Evolutionary conservation across 1,284 basidiomycete genomes (phyloP).

Genomic region (Austropuccinia psidii): DNA sequence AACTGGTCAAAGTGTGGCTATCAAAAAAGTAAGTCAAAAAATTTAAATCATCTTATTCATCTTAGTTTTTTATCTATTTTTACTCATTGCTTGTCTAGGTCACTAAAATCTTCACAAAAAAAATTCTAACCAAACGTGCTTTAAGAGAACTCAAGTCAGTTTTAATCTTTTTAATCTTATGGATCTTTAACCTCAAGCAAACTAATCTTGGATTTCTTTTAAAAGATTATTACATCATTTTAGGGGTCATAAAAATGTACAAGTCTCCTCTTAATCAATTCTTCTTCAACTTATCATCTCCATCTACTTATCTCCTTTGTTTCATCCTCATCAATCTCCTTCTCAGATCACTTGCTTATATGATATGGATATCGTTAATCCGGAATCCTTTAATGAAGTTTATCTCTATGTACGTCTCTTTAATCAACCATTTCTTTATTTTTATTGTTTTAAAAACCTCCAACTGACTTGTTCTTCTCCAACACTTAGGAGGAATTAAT

Average conservation of each 20-base stretch:
- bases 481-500: slow-evolving; percentile 76
- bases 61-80: slow-evolving; percentile 40
- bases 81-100: slow-evolving; percentile 52
- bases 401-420: slow-evolving; percentile 76
- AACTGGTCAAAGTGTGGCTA: slow-evolving; percentile 58
- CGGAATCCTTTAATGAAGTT: slow-evolving; percentile 77
- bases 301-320: not conserved
- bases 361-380: slow-evolving; percentile 74
- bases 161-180: not conserved
- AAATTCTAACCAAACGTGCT: slow-evolving; percentile 89
- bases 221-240: slow-evolving; percentile 81
- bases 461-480: not conserved
- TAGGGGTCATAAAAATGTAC: slow-evolving; percentile 89
- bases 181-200: slow-evolving; percentile 36
- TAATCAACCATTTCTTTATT: not conserved
- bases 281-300: not conserved
- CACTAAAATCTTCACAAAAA: slow-evolving; percentile 93
- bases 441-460: not conserved
- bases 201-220: not conserved
- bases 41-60: not conserved
- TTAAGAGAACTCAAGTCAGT: slow-evolving; percentile 79
- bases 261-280: slow-evolving; percentile 36
- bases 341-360: slow-evolving; percentile 60
- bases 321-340: slow-evolving; percentile 38
- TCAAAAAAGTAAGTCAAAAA: slow-evolving; percentile 62